Evolutionary conservation across 2,329 filamentous ascomycete genomes (phyloP), one percentile per base, ranked within the genome.

Genomic region (Talaromyces verruculosus): DNA sequence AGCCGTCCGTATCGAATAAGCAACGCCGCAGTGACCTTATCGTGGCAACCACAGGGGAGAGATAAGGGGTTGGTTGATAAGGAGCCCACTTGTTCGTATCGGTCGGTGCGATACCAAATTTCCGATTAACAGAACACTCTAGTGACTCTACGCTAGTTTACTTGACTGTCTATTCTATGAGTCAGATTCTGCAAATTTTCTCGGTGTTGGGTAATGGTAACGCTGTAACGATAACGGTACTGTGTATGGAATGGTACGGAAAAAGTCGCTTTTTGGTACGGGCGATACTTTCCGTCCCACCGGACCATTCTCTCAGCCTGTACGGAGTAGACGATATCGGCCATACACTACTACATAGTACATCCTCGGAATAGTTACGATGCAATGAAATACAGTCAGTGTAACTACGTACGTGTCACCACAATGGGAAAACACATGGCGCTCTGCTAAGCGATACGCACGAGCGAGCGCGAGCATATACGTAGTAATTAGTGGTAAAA

Each of bases 11-110:
- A 45, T 62, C 61, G 35, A 53, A 47, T 63, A 41, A 39, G 47
- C 60, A 53, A 64, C 39, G 51, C 37, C 47, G 62, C 49, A 57
- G 53, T 57, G 62, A 64, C 62, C 62, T 64, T 64, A 67, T 65
- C 35, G 45, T 63, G 65, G 64, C 61, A 58, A 66, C 25, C 35
- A 60, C 37, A 66, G 60, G 49, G 39, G 10, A 63, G 64, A 70
- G 65, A 68, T 57, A 65, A 67, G 63, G 63, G 57, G 58, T 63
- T 51, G 57, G 61, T 19, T 35, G 33, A 35, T 35, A 35, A 61
- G 35, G 59, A 45, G 28, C 43, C 43, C 43, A n/a, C 17, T 13
- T 13, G 13, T 22, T 11, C 8, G 25, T 51, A 51, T n/a, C 45
- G 33, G 47, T 22, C 30, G 53, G 53, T 58, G 22, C 39, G 22